phyloP scores from a whole-genome alignment of 768 basidiomycete species.

The Trametes elegans region DNA sequence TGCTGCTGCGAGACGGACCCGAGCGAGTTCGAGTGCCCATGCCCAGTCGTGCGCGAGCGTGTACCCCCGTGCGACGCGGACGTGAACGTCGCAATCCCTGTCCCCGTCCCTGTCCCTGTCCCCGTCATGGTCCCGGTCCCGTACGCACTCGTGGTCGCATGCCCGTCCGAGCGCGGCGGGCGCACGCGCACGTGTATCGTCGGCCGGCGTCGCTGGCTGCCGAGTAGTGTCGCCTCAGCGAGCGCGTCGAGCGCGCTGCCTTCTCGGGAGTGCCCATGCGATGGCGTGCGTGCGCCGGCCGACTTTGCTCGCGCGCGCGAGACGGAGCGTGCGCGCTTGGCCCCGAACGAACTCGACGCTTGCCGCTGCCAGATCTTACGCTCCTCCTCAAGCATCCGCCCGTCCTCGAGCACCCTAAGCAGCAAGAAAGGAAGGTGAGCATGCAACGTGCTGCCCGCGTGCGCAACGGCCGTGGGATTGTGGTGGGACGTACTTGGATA shows the following conservation, averaged over 20 bases:
- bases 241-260: slow-evolving; percentile 50
- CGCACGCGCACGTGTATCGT: slow-evolving; percentile 29
- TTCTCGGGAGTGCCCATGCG: slow-evolving; percentile 21
- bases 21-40: slow-evolving; percentile 36
- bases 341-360: slow-evolving; percentile 62
- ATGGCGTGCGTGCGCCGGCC: slow-evolving; percentile 25
- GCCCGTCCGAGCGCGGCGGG: slow-evolving; percentile 15
- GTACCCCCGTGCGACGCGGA: slow-evolving; percentile 17
- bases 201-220: slow-evolving; percentile 58
- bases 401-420: slow-evolving; percentile 65
- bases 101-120: slow-evolving; percentile 23
- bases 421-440: not conserved
- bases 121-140: slow-evolving; percentile 25
- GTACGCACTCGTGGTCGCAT: slow-evolving; percentile 11
- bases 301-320: slow-evolving; percentile 66
- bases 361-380: slow-evolving; percentile 66
- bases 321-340: slow-evolving; percentile 57
- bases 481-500: slow-evolving; percentile 39
- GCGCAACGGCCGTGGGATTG: not conserved
- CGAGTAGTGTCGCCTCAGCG: slow-evolving; percentile 63
- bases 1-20: slow-evolving; percentile 29
- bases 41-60: slow-evolving; percentile 32
- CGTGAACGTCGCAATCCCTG: slow-evolving; percentile 27
- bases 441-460: not conserved
- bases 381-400: slow-evolving; percentile 56